Percentiles rank a stretch among this genome's conserved stretches.
Evolutionary conservation across 1,284 basidiomycete species (phyloP).

Genomic region (Pseudozyma flocculosa): DNA sequence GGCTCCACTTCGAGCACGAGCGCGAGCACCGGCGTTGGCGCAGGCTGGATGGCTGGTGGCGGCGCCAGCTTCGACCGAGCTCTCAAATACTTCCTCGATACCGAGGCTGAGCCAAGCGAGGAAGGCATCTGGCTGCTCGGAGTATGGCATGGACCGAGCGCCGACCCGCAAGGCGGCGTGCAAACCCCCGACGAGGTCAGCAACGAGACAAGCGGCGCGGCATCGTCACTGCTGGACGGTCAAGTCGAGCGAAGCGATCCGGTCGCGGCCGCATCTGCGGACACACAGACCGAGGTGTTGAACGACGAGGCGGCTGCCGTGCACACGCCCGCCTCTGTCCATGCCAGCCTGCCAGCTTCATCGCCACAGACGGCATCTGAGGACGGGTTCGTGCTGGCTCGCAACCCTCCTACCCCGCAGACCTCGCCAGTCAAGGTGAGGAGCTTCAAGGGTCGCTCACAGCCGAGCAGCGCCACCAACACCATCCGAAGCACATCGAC

Average conservation of each 20-base stretch:
- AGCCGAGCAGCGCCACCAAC: constrained; percentile 16
- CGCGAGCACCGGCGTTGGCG: constrained; percentile 1
- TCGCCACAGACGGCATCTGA: neutral
- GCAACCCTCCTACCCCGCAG: constrained; percentile 14
- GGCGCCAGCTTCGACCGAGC: constrained; percentile 43
- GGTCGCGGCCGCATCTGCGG: no score
- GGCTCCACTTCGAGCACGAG: constrained; percentile 1
- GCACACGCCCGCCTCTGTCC: no score
- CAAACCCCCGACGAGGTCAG: no score
- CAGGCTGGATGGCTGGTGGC: constrained; percentile 16
- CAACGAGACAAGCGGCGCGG: no score
- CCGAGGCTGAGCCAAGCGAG: constrained; percentile 16
- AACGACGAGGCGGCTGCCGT: no score
- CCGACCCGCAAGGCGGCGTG: no score
- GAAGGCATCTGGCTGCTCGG: constrained; percentile 51
- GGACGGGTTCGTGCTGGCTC: constrained; percentile 2
- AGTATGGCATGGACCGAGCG: constrained; percentile 40
- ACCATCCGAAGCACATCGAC: constrained; percentile 15
- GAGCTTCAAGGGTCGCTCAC: no score
- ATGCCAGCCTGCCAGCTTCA: no score
- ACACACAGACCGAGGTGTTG: no score
- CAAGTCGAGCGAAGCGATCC: no score
- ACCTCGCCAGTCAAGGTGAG: constrained; percentile 3
- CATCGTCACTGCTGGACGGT: no score
- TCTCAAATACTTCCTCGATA: constrained; percentile 46